phyloP scores from a whole-genome alignment of 768 basidiomycete species.

The Xanthoconium stramineum region DNA sequence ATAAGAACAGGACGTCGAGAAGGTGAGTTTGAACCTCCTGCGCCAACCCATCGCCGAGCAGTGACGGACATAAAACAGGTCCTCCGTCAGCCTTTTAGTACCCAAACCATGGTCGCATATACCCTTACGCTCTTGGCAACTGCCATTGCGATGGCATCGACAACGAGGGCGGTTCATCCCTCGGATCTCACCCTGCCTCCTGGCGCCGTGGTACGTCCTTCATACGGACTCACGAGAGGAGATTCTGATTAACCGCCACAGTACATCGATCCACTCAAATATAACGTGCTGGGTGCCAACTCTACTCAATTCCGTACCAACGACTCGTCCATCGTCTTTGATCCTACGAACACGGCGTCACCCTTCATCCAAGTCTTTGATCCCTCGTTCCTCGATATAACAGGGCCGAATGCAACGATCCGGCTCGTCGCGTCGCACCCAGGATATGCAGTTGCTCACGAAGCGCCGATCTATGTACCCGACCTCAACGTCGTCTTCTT shows the following conservation, averaged over 20 bases:
- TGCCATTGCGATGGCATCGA: neutral
- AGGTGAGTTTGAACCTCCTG: no score
- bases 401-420: constrained; percentile 57
- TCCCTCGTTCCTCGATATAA: constrained; percentile 51
- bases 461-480: constrained; percentile 67
- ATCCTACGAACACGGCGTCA: constrained; percentile 56
- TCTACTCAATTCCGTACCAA: constrained; percentile 36
- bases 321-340: constrained; percentile 46
- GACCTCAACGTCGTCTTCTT: constrained; percentile 71
- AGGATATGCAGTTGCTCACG: constrained; percentile 73
- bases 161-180: neutral
- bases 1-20: no score
- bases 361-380: constrained; percentile 62
- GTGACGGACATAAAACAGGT: no score
- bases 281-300: constrained; percentile 49
- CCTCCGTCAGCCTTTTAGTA: no score
- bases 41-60: no score
- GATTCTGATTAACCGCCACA: constrained; percentile 16
- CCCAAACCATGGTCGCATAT: no score
- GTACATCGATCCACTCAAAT: constrained; percentile 50
- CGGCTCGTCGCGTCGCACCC: constrained; percentile 60
- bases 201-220: constrained; percentile 24
- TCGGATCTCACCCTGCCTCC: constrained; percentile 10
- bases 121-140: constrained; percentile 4
- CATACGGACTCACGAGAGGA: neutral